Conservation (phyloP, 345 rosid species). For the Euclidium syriacum region DNA sequence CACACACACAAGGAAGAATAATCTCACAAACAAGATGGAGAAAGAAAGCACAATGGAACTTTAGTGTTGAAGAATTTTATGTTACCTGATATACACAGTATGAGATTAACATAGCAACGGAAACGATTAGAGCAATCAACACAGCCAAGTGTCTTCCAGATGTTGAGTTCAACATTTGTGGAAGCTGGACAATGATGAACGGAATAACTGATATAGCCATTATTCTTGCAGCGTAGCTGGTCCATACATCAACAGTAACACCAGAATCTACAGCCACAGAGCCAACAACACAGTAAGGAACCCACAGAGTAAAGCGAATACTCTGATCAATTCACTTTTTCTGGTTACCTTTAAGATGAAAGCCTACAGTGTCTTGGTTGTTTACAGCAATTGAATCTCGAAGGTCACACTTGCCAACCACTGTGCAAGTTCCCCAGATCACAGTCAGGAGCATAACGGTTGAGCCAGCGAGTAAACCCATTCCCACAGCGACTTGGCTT, state of each 20-base stretch:
- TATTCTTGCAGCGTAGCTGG: constrained; percentile 75
- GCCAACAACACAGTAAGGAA: neutral
- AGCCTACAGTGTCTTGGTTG: constrained; percentile 45
- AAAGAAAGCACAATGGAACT: neutral
- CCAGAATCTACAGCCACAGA: constrained; percentile 47
- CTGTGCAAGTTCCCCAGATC: constrained; percentile 77
- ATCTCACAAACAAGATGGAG: neutral
- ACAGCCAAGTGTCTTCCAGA: constrained; percentile 71
- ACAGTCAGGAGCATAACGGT: constrained; percentile 84
- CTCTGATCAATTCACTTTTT: too few relatives aligned
- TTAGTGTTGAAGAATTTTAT: neutral
- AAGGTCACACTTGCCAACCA: constrained; percentile 76
- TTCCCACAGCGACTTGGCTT: constrained; percentile 83
- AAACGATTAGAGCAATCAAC: constrained; percentile 58
- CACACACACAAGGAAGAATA: constrained; percentile 3
- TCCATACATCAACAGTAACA: constrained; percentile 72
- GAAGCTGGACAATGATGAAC: constrained; percentile 76
- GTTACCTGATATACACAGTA: constrained; percentile 92
- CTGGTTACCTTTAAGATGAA: constrained; percentile 46
- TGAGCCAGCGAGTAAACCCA: constrained; percentile 88
- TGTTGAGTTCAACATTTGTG: constrained; percentile 57
- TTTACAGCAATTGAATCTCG: constrained; percentile 45
- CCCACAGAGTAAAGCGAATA: neutral
- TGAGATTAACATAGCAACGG: constrained; percentile 51
- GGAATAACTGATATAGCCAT: constrained; percentile 84